Evolutionary conservation across 2,329 filamentous ascomycete genomes (phyloP), one percentile per base, ranked within the genome.

Genomic region (Aurifilum marmelostoma): DNA sequence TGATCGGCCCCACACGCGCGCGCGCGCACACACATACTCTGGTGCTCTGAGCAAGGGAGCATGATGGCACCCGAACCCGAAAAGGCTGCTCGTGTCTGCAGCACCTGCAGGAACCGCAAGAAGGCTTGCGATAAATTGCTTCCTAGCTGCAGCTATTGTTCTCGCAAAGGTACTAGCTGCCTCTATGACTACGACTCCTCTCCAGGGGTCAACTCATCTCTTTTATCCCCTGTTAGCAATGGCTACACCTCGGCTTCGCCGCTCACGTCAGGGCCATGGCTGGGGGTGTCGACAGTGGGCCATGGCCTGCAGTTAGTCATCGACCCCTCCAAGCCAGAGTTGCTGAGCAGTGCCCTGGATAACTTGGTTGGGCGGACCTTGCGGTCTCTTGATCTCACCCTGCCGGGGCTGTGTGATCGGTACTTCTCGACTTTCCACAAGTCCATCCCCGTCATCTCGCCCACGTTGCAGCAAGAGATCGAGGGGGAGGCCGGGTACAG

Each of bases 71-170:
- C 58, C 24, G 37, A 14, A 24, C 1, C 29, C 8, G 58, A 61
- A 37, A 29, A 18, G 37, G 56, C 64, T 21, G 8, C 24, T 29
- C 52, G 32, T 21, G 71, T 72, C 2, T 72, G 71, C 39, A 27
- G 43, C 29, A 41, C 63, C 14, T 72, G 71, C 67, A 73, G 72
- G 60, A n/a, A 29, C 3, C 61, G 69, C 9, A 72, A 72, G 65
- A 69, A 72, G 50, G 66, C 37, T 6, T 72, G 71, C 54, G 66
- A 72, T 59, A 71, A 72, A 61, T 12, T 58, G 11, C 50, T 72
- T 2, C 70, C 71, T 7, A 29, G 18, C n/a, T 72, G 71, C 27
- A 62, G 70, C 6, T 67, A 67, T 34, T 72, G 71, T 32, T 29
- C 50, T 24, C 27, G 12, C 12, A 54, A 16, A 29, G 24, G 50